Evolutionary conservation across 2,329 filamentous ascomycete genomes (phyloP), one percentile per base, ranked within the genome.

Genomic region (Graphilbum ipis-grandicollis): DNA sequence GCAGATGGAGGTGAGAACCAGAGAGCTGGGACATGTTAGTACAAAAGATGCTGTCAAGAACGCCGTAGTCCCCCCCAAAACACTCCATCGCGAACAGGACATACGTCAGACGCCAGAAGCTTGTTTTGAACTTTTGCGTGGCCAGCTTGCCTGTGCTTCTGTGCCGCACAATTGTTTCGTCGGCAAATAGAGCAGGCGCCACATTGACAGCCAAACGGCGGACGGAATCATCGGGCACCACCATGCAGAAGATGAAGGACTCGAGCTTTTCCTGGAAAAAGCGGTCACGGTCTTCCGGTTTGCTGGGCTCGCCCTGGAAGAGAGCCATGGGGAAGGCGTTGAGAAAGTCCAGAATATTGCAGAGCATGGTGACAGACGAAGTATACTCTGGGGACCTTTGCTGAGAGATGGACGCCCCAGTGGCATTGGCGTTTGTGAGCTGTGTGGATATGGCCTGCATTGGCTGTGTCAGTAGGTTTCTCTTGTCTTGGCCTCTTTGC

Each of bases 311-410:
- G 13, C 54, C 57, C 37, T 58, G 52, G 36, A 68, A 65, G 3
- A 70, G 50, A 2, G 61, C 63, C 36, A 57, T 43, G 36, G 71
- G 66, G 2, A 65, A 70, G 6, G 64, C 61, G 43, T 69, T 60
- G 10, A 78, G 50, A 39, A 76, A 77, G 31, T 62, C 57, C 10
- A 78, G 54, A 36, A 75, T 70, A 40, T 61, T 63, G 47, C 62
- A 63, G 19, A 65, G 54, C 46, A 70, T 57, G 33, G 55, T 52
- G 18, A 56, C 52, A 18, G 57, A 58, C 4, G 55, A 50, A n/a
- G 52, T 44, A 30, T 53, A 47, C 38, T 63, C 61, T 0, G 54
- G 46, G 19, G 57, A 49, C 41, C 59, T 64, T 17, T 56, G 55
- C 32, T 58, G 52, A 10, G 55, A 55, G 33, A 56, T 54, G 9